Percentiles rank a stretch among this genome's conserved stretches.
phyloP scores from a whole-genome alignment of 331 rosid genomes.

The Saraca asoca region DNA sequence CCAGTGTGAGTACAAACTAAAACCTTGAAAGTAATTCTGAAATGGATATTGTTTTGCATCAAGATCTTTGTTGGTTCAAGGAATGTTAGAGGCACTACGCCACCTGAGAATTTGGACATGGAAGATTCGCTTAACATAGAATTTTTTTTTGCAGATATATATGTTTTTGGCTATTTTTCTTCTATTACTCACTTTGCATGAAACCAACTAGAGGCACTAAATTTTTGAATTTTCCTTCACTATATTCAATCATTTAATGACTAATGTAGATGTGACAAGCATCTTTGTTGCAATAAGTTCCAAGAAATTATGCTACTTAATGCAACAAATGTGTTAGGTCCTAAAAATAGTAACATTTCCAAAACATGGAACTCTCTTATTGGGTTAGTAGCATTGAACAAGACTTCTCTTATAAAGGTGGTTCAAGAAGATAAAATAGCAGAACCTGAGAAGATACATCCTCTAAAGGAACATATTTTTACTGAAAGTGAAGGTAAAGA shows the following conservation, averaged over 20 bases:
- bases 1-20: not conserved
- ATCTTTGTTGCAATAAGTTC: constrained; percentile 47
- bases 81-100: constrained; percentile 84
- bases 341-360: constrained; percentile 46
- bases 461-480: constrained; percentile 34
- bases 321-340: constrained; percentile 69
- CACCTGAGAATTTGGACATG: constrained; percentile 61
- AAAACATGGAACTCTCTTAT: constrained; percentile 69
- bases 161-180: constrained; percentile 72
- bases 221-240: constrained; percentile 6
- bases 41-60: constrained; percentile 23
- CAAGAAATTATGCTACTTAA: constrained; percentile 86
- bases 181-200: constrained; percentile 13
- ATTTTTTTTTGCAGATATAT: constrained; percentile 56
- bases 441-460: constrained; percentile 39
- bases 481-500: constrained; percentile 26
- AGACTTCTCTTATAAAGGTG: constrained; percentile 20
- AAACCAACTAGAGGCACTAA: constrained; percentile 1
- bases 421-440: constrained; percentile 37
- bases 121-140: constrained; percentile 63
- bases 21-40: constrained; percentile 21
- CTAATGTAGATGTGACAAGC: not conserved
- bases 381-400: constrained; percentile 59
- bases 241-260: not conserved
- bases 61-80: constrained; percentile 87